Percentiles rank a stretch among this genome's conserved stretches.
phyloP scores from a whole-genome alignment of 306 rosid genomes.

The Glycine latifolia region DNA sequence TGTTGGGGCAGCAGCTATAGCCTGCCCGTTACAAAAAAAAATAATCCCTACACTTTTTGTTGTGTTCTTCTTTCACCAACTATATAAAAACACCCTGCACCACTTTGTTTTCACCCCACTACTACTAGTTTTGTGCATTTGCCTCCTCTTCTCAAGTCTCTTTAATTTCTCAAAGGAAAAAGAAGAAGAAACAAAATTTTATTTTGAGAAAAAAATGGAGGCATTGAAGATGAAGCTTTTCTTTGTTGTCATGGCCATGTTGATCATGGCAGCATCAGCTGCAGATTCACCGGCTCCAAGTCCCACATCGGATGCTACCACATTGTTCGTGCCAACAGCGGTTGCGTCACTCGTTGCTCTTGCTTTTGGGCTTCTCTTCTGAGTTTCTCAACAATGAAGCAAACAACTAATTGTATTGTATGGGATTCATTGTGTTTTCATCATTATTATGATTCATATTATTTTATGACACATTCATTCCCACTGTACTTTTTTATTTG shows the following conservation, averaged over 20 bases:
- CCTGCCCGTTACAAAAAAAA: not conserved
- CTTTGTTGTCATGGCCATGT: slow-evolving; percentile 16
- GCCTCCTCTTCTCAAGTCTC: not conserved
- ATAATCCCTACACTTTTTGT: not conserved
- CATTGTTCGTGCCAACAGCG: slow-evolving; percentile 39
- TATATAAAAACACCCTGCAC: slow-evolving; percentile 34
- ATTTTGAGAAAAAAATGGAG: slow-evolving; percentile 44
- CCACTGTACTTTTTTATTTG: not conserved
- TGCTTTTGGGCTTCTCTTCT: slow-evolving; percentile 43
- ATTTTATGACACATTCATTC: slow-evolving; percentile 15
- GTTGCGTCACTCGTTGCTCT: slow-evolving; percentile 51
- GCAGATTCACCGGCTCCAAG: slow-evolving; percentile 55
- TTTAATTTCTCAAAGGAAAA: not conserved
- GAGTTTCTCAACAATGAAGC: not conserved
- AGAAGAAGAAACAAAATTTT: not conserved
- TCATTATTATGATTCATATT: not conserved
- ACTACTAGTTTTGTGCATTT: not conserved
- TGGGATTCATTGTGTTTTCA: not conserved
- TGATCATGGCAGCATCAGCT: slow-evolving; percentile 42
- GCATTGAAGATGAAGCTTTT: slow-evolving; percentile 44
- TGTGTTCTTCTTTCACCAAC: not conserved
- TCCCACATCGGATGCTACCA: slow-evolving; percentile 59
- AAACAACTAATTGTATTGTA: not conserved
- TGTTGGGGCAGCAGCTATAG: not conserved
- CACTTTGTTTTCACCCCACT: slow-evolving; percentile 7